These are phyloP conservation scores for Phytophthora citrophthora DNA, from an alignment of 352 stramenopile genomes.

Conservation along the genomic window DNA sequence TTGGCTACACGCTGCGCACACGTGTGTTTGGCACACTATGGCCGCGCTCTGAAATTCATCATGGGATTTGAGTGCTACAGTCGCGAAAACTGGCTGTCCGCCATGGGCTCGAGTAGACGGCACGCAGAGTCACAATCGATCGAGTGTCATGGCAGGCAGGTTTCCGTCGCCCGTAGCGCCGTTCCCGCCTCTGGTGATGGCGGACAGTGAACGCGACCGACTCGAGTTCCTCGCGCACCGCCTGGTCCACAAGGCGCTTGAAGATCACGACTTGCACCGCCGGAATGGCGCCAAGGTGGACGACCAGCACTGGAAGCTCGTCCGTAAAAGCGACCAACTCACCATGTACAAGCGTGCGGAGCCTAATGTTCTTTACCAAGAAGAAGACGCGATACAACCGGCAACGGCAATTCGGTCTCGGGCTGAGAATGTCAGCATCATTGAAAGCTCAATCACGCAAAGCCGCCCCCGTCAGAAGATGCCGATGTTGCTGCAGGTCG, in stretches of 20 bases:
- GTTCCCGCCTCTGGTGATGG: constrained; percentile 38
- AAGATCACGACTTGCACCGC: constrained; percentile 36
- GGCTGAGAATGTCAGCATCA: constrained; percentile 13
- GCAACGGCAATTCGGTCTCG: constrained; percentile 25
- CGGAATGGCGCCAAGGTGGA: constrained; percentile 28
- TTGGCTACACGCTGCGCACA: constrained; percentile 1
- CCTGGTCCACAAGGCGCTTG: constrained; percentile 38
- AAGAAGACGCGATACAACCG: constrained; percentile 7
- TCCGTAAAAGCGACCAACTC: constrained; percentile 40
- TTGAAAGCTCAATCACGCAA: constrained; percentile 15
- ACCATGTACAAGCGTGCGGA: constrained; percentile 34
- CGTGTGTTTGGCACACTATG: constrained; percentile 1
- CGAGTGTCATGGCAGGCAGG: constrained; percentile 28
- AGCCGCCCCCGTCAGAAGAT: constrained; percentile 36
- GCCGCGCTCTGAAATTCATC: constrained; percentile 14
- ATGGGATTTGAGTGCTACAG: constrained; percentile 29
- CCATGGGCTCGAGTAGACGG: constrained; percentile 6
- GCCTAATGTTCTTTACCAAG: constrained; percentile 14
- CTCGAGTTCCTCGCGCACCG: constrained; percentile 39
- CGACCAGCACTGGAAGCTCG: constrained; percentile 31
- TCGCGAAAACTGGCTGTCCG: constrained; percentile 31
- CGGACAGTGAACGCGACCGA: constrained; percentile 32
- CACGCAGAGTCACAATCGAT: constrained; percentile 7
- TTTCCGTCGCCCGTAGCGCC: constrained; percentile 28
- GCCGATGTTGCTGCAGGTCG: constrained; percentile 44